Evolutionary conservation across 768 basidiomycete species (phyloP), one percentile per base, ranked within the genome.

Genomic region (Russula sp.): DNA sequence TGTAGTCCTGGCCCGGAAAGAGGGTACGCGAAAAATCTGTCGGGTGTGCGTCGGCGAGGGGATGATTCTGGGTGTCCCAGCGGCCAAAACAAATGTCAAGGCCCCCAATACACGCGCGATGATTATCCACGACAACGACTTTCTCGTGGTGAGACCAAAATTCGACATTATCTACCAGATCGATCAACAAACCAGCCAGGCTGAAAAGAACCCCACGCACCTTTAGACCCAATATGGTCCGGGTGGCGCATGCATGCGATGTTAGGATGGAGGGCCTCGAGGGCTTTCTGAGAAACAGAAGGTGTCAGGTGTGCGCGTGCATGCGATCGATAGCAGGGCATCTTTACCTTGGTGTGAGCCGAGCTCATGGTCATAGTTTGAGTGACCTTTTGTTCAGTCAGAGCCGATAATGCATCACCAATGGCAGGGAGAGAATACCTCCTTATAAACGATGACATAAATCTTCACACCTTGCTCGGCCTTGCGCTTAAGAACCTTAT

Each of bases 101-200:
- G 11, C 97, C 97, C 25, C 97, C 97, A 57, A 97, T 85, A 66
- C 87, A 89, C 2, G 90, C 93, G 54, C 77, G 80, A 68, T 88
- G 85, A 69, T 93, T 91, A 71, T 97, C 94, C 7, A 96, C 86
- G 29, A 93, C 82, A 22, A 94, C 89, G 48, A 93, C 83, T 78
- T 95, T 95, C 72, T 95, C 93, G 73, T 95, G 93, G 70, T 95
- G 94, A 32, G 86, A 88, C 93, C 93, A 96, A 72, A 92, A 88
- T 68, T 90, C 81, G 65, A 92, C 82, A 56, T 81, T 80, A 68
- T 93, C 89, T 87, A 61, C 16, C 22, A 49, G 9, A 38, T 36
- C 4, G 9, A 38, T 36, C 2, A 16, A 43, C 25, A 9, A 7
- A 10, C 22, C 10, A 43, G 5, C 22, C 8, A n/a, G 16, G 6